phyloP scores from a whole-genome alignment of 805 yeast species.

The Yarrowia sp. region DNA sequence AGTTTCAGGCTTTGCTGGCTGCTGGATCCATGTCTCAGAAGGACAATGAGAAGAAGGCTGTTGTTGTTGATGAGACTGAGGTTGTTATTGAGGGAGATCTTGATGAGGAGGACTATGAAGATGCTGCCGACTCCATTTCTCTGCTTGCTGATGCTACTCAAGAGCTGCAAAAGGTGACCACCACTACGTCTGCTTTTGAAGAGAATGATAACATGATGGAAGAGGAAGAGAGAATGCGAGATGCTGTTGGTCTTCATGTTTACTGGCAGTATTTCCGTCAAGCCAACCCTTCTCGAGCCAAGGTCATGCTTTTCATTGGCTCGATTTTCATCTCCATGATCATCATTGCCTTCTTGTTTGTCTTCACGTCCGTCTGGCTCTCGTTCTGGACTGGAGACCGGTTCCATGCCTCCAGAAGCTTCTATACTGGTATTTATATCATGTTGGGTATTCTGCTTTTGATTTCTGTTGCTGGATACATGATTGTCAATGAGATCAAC shows the following conservation, averaged over 20 bases:
- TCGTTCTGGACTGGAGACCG: slow-evolving; percentile 72
- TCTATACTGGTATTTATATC: slow-evolving; percentile 68
- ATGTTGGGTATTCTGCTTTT: slow-evolving; percentile 54
- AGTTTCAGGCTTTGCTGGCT: slow-evolving; percentile 47
- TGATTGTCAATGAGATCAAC: slow-evolving; percentile 42
- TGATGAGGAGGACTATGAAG: background rate
- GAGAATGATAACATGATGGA: slow-evolving; percentile 29
- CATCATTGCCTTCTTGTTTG: background rate
- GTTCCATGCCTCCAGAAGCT: slow-evolving; percentile 51
- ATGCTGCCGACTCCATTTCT: background rate
- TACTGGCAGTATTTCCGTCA: slow-evolving; percentile 50
- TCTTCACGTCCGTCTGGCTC: slow-evolving; percentile 47
- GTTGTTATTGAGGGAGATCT: background rate
- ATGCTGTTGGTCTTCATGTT: slow-evolving; percentile 40
- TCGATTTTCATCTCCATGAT: slow-evolving; percentile 49
- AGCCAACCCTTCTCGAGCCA: slow-evolving; percentile 48
- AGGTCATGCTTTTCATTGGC: slow-evolving; percentile 40
- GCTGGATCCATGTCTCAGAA: slow-evolving; percentile 37
- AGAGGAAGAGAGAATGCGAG: slow-evolving; percentile 28
- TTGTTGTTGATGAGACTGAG: slow-evolving; percentile 28
- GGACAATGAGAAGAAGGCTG: slow-evolving; percentile 33
- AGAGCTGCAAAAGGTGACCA: slow-evolving; percentile 30
- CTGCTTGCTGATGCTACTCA: background rate
- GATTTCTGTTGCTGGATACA: slow-evolving; percentile 45
- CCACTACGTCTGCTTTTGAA: slow-evolving; percentile 21